Base-by-base conservation (phyloP, 352 stramenopile genomes). In the Proteromonas lacertae region DNA sequence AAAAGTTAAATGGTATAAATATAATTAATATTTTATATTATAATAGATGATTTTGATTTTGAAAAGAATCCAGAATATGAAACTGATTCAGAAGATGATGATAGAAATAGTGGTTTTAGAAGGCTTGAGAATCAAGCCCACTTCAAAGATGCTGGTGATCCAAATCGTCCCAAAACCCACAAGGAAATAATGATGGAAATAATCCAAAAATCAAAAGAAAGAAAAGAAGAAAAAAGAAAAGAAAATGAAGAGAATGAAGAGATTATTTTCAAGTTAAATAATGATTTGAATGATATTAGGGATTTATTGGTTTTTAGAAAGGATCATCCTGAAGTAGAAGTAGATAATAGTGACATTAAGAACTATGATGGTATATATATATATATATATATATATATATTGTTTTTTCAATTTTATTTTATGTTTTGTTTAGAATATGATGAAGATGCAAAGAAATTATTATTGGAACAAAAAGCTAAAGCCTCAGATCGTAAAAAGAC, bases 401-500 rank as follows among this genome's bases (percentile, higher is more conserved):
- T n/a, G n/a, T n/a, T n/a, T n/a, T n/a, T n/a, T n/a, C n/a, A n/a
- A n/a, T n/a, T n/a, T n/a, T n/a, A n/a, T n/a, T n/a, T n/a, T n/a
- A n/a, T n/a, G n/a, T n/a, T n/a, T n/a, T n/a, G n/a, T n/a, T 36
- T 76, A 74, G 50, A 63, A 62, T 8, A 66, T 63, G 6, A 72
- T 53, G 25, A 51, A 51, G 14, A 8, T 2, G 1, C 35, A 12
- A 2, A 18, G 8, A 25, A 35, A 9, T 35, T 42, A 25, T 9
- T 14, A 3, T 81, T 82, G 43, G 71, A 89, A 36, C 59, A 60
- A n/a, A 86, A 86, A 50, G 66, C 67, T 0, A 69, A 78, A 34
- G 76, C 79, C 2, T 81, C 66, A 13, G 77, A 92, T 51, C 63
- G 80, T 16, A 80, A 69, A 0, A 76, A 91, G 61, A 87, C 73